A percentile compares a stretch with the other conserved stretches of the same genome.
Evolutionary conservation across 257 asterid genomes (phyloP).

Genomic region (Nicotiana noctiflora): DNA sequence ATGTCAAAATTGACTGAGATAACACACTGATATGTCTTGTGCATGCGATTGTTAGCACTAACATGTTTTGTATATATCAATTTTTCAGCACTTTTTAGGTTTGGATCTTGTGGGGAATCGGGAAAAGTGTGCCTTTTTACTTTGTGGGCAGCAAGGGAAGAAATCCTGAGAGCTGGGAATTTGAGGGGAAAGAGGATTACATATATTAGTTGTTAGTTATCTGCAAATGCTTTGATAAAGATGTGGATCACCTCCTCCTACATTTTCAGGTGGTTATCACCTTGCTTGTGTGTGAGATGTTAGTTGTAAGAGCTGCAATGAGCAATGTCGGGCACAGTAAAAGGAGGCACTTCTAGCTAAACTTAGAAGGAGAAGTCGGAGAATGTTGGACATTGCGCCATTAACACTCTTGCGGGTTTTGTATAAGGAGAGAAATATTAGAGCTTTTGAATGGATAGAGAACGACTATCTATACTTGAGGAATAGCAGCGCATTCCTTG

Average conservation of each 20-base stretch:
- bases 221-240: not conserved
- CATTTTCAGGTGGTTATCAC: not conserved
- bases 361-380: not conserved
- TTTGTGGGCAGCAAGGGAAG: not conserved
- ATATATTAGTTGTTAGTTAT: not conserved
- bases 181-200: not conserved
- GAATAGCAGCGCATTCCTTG: not conserved
- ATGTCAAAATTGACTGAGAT: not conserved
- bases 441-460: not conserved
- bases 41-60: not conserved
- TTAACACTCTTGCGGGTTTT: not conserved
- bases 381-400: not conserved
- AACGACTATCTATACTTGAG: not conserved
- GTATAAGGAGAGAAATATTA: not conserved
- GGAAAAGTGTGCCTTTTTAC: not conserved
- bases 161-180: not conserved
- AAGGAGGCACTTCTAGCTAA: not conserved
- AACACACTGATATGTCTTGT: not conserved
- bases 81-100: not conserved
- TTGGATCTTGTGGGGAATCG: not conserved
- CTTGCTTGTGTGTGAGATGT: not conserved
- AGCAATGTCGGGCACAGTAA: not conserved
- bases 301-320: not conserved
- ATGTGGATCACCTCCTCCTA: not conserved
- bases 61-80: not conserved